phyloP scores from a whole-genome alignment of 441 rosid species.

The Heliophila coronopifolia region DNA sequence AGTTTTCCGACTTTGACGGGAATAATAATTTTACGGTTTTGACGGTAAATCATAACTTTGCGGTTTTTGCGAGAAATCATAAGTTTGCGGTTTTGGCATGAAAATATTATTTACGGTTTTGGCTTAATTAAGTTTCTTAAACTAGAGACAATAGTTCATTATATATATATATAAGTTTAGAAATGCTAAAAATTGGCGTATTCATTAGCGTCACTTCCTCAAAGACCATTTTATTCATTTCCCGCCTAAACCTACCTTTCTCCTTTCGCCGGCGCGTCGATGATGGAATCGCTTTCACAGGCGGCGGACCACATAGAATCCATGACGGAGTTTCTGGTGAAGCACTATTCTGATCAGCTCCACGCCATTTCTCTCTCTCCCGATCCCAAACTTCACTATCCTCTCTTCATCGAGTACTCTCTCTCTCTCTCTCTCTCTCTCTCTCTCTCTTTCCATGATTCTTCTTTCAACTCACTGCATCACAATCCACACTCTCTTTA shows the following conservation, averaged over 20 bases:
- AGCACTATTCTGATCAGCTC: conserved; percentile 49
- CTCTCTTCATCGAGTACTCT: conserved; percentile 62
- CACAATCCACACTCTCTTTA: neutral
- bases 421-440: neutral
- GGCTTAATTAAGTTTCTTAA: too few relatives aligned
- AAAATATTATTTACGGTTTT: too few relatives aligned
- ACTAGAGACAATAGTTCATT: too few relatives aligned
- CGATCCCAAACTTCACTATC: conserved; percentile 71
- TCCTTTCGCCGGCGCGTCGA: conserved; percentile 1
- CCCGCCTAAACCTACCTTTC: conserved; percentile 21
- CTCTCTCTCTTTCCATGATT: neutral
- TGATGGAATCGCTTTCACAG: conserved; percentile 20
- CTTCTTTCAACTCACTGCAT: neutral
- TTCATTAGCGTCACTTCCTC: too few relatives aligned
- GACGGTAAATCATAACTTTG: too few relatives aligned
- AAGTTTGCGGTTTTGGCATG: too few relatives aligned
- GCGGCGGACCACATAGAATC: conserved; percentile 38
- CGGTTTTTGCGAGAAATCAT: too few relatives aligned
- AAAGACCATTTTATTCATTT: conserved; percentile 9
- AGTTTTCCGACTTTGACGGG: too few relatives aligned
- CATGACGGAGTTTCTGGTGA: conserved; percentile 53
- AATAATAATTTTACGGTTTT: too few relatives aligned
- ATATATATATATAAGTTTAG: too few relatives aligned
- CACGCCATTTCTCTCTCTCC: conserved; percentile 53
- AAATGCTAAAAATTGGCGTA: too few relatives aligned